phyloP scores from a whole-genome alignment of 345 rosid genomes.

The Rhizophora mangle region DNA sequence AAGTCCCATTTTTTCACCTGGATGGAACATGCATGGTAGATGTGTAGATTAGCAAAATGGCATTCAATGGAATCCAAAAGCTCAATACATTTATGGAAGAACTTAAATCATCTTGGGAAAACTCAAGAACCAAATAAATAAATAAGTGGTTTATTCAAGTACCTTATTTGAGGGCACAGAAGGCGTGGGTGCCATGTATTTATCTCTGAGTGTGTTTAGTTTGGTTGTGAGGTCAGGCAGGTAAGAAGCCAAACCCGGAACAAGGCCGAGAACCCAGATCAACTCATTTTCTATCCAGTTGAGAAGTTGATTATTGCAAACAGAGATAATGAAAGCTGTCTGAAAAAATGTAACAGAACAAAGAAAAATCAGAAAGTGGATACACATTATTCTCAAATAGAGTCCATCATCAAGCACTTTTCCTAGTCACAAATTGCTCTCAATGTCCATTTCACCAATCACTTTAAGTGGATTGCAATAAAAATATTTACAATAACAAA shows the following conservation, averaged over 20 bases:
- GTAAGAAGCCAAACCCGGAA: conserved; percentile 67
- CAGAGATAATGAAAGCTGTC: conserved; percentile 88
- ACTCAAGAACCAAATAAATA: not conserved
- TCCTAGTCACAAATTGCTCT: not conserved
- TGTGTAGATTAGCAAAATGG: not conserved
- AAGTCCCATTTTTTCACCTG: conserved; percentile 85
- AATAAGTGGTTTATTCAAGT: not conserved
- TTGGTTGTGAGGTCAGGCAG: conserved; percentile 57
- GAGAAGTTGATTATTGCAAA: conserved; percentile 93
- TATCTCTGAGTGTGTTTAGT: conserved; percentile 60
- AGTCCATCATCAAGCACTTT: not conserved
- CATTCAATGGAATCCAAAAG: not conserved
- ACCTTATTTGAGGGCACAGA: conserved; percentile 64
- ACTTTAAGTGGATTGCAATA: not conserved
- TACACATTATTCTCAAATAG: not conserved
- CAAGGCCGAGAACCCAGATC: conserved; percentile 71
- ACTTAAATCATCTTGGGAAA: not conserved
- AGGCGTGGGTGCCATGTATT: conserved; percentile 57
- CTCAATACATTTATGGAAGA: not conserved
- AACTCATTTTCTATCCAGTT: conserved; percentile 96
- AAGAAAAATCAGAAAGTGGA: not conserved
- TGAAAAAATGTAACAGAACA: conserved; percentile 30
- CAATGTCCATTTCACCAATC: not conserved
- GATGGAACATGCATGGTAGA: not conserved
- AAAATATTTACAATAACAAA: too few relatives aligned